Conservation (phyloP, 2,329 filamentous ascomycete genomes). For the Sporothrix brasiliensis region DNA sequence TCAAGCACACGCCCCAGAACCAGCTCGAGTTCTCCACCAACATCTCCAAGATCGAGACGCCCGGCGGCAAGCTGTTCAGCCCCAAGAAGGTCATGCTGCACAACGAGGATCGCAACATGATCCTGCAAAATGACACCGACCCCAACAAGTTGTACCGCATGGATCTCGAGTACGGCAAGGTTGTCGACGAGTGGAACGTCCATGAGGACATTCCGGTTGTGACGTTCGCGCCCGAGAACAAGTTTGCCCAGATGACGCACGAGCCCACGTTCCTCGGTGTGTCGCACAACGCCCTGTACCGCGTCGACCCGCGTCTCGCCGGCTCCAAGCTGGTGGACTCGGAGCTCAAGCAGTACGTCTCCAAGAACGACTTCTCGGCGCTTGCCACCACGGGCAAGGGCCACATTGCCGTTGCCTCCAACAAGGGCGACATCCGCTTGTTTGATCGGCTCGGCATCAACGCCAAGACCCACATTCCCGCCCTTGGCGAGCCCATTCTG, state of each 20-base stretch:
- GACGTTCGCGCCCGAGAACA: slow-evolving; percentile 92
- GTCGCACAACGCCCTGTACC: slow-evolving; percentile 89
- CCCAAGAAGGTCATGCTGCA: slow-evolving; percentile 98
- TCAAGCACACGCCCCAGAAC: slow-evolving; percentile 93
- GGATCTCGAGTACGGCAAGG: slow-evolving; percentile 97
- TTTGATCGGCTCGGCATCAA: slow-evolving; percentile 97
- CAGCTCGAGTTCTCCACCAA: slow-evolving; percentile 94
- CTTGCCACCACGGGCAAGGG: slow-evolving; percentile 94
- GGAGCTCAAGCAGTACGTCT: slow-evolving; percentile 91
- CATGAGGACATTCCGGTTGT: slow-evolving; percentile 94
- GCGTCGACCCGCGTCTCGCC: slow-evolving; percentile 85
- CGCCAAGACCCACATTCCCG: slow-evolving; percentile 95
- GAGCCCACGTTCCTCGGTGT: slow-evolving; percentile 95
- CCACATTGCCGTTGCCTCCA: slow-evolving; percentile 93
- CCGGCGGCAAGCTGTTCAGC: slow-evolving; percentile 82
- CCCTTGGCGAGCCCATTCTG: slow-evolving; percentile 90
- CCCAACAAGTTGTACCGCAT: slow-evolving; percentile 93
- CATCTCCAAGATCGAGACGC: slow-evolving; percentile 92
- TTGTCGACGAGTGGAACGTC: slow-evolving; percentile 98
- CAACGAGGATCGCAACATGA: slow-evolving; percentile 84
- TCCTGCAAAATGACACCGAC: slow-evolving; percentile 79
- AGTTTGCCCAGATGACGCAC: slow-evolving; percentile 95
- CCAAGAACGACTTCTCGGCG: slow-evolving; percentile 96
- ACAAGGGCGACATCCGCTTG: slow-evolving; percentile 94
- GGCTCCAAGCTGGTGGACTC: slow-evolving; percentile 92